These are phyloP conservation scores for Colletotrichum horii DNA, from an alignment of 2,329 filamentous ascomycete species.

Conservation along the genomic window DNA sequence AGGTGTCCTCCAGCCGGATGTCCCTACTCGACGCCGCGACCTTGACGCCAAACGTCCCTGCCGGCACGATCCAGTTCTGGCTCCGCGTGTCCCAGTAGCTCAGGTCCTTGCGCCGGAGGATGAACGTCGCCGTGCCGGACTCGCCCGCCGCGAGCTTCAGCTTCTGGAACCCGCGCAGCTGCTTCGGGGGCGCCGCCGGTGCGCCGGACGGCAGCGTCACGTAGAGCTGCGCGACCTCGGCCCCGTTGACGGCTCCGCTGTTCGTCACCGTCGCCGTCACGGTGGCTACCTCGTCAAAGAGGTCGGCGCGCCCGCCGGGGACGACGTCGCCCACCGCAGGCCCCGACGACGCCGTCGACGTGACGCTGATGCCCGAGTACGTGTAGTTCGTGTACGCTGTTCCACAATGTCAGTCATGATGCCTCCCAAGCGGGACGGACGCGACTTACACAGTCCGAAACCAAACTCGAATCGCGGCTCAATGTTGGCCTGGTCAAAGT, in stretches of 20 bases:
- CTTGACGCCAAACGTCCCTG: slow-evolving; percentile 44
- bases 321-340: slow-evolving; percentile 43
- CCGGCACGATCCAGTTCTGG: slow-evolving; percentile 65
- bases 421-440: neutral
- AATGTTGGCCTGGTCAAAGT: slow-evolving; percentile 63
- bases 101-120: slow-evolving; percentile 64
- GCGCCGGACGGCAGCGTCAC: slow-evolving; percentile 46
- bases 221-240: slow-evolving; percentile 71
- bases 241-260: slow-evolving; percentile 63
- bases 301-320: slow-evolving; percentile 49
- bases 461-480: slow-evolving; percentile 69
- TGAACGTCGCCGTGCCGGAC: slow-evolving; percentile 53
- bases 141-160: slow-evolving; percentile 55
- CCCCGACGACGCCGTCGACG: slow-evolving; percentile 40
- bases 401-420: neutral
- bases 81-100: slow-evolving; percentile 68
- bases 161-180: slow-evolving; percentile 73
- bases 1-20: slow-evolving; percentile 39
- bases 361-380: slow-evolving; percentile 55
- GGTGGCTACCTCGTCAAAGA: slow-evolving; percentile 49
- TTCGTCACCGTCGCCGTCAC: slow-evolving; percentile 69
- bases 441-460: slow-evolving; percentile 58
- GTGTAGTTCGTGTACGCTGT: slow-evolving; percentile 72
- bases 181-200: slow-evolving; percentile 52
- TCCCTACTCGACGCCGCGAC: slow-evolving; percentile 54